These are phyloP conservation scores for Colletotrichum spaethianum DNA, from an alignment of 2,329 filamentous ascomycete species.

Conservation along the genomic window DNA sequence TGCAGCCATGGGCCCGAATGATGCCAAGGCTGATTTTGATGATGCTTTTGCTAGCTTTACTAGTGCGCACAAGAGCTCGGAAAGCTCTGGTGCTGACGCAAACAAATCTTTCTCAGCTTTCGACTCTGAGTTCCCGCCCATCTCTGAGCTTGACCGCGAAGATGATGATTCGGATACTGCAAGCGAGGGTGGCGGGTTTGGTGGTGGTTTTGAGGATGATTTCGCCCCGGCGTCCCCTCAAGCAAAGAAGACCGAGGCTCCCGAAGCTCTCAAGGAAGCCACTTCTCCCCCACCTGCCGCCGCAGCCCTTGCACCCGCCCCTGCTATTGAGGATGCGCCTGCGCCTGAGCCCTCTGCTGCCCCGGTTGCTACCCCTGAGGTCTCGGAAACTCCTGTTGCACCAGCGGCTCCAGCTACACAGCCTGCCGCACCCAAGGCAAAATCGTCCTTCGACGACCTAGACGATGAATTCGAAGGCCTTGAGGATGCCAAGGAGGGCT, in stretches of 20 bases:
- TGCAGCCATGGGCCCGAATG: slow-evolving; percentile 65
- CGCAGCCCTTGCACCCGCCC: slow-evolving; percentile 48
- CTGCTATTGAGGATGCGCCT: slow-evolving; percentile 7
- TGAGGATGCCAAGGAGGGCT: slow-evolving; percentile 86
- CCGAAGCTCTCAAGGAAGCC: slow-evolving; percentile 41
- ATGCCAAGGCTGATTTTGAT: slow-evolving; percentile 86
- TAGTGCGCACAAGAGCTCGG: slow-evolving; percentile 65
- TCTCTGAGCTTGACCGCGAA: slow-evolving; percentile 85
- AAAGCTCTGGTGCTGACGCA: slow-evolving; percentile 57
- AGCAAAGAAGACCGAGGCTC: slow-evolving; percentile 49
- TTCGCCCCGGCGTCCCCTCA: slow-evolving; percentile 78
- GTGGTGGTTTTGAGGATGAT: slow-evolving; percentile 92
- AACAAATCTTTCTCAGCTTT: slow-evolving; percentile 67
- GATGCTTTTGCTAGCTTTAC: slow-evolving; percentile 85
- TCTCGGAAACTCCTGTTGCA: slow-evolving; percentile 1
- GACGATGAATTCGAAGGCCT: slow-evolving; percentile 87
- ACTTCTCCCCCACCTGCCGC: slow-evolving; percentile 43
- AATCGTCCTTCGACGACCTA: slow-evolving; percentile 79
- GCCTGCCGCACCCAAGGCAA: slow-evolving; percentile 48
- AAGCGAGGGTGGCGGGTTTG: slow-evolving; percentile 86
- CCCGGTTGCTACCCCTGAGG: slow-evolving; percentile 49
- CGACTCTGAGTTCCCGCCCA: slow-evolving; percentile 90
- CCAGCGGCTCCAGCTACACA: slow-evolving; percentile 46
- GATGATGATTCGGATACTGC: slow-evolving; percentile 80
- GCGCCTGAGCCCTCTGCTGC: slow-evolving; percentile 34